Evolutionary conservation across 2,329 filamentous ascomycete genomes (phyloP), one percentile per base, ranked within the genome.

Genomic region (Sclerotinia trifoliorum): DNA sequence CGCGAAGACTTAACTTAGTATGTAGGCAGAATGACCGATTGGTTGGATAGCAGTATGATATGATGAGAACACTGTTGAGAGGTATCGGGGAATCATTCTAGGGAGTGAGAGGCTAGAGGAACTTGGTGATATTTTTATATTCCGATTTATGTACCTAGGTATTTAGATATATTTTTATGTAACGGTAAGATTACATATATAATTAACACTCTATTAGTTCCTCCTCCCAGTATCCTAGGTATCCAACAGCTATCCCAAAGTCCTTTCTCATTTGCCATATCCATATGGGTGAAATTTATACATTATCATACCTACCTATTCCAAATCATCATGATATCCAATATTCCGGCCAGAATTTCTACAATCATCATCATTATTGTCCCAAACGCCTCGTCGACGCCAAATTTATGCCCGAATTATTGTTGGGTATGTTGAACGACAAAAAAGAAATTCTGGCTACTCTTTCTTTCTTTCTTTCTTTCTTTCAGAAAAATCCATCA

Each of bases 251-350:
- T 39, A 62, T 42, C 21, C 46, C 35, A 2, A 26, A 39, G 4
- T 51, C 8, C 26, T 26, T 57, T 24, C 35, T 51, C 5, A 39
- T 26, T 17, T 51, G 29, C n/a, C 19, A 39, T 39, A 32, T n/a
- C 7, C 32, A 51, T 26, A 5, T 21, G 10, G n/a, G 15, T 39
- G 32, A 26, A 26, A 15, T 51, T 26, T 42, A 51, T 39, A 63
- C 60, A 63, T 63, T 51, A 63, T 63, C 46, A 63, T 39, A 35
- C 5, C 5, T 35, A 35, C 32, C 35, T 35, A 63, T 63, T n/a
- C 46, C 26, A 26, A 51, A 51, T 63, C 60, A 35, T 51, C n/a
- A 51, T 51, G n/a, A 48, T 44, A 32, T 21, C n/a, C 29, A 42
- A 39, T n/a, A 11, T 42, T 15, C n/a, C 42, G 13, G 1, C 17